phyloP scores from a whole-genome alignment of 257 asterid species.

The Przewalskia tangutica region DNA sequence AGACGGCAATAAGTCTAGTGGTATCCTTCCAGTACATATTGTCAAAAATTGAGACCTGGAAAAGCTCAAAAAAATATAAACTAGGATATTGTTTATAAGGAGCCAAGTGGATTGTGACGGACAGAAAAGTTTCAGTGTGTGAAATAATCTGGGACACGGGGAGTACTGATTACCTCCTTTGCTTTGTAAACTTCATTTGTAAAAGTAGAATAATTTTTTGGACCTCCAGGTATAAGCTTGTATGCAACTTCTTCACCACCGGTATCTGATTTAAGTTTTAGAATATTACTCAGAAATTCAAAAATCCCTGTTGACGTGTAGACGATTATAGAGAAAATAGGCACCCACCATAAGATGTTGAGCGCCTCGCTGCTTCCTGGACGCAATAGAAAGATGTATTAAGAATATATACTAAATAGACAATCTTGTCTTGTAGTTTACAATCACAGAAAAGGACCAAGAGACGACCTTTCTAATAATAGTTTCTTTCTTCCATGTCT shows the following conservation, averaged over 20 bases:
- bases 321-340: neutral
- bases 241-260: slow-evolving; percentile 30
- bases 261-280: slow-evolving; percentile 13
- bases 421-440: neutral
- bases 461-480: slow-evolving; percentile 30
- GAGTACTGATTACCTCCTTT: slow-evolving; percentile 21
- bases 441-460: neutral
- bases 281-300: slow-evolving; percentile 2
- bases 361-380: slow-evolving; percentile 43
- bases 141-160: neutral
- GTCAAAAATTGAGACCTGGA: slow-evolving; percentile 28
- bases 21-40: slow-evolving; percentile 45
- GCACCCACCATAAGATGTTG: slow-evolving; percentile 28
- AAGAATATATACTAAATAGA: neutral
- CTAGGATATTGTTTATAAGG: neutral
- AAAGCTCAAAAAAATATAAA: neutral
- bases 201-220: slow-evolving; percentile 18
- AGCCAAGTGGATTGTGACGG: neutral
- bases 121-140: neutral
- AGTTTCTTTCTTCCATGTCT: slow-evolving; percentile 53
- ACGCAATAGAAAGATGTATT: neutral
- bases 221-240: slow-evolving; percentile 37
- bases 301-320: neutral
- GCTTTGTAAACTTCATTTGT: slow-evolving; percentile 14
- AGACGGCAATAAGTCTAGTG: slow-evolving; percentile 32